These are phyloP conservation scores for Aspergillus incahuasiensis DNA, from an alignment of 495 filamentous ascomycete genomes.

Conservation along the genomic window DNA sequence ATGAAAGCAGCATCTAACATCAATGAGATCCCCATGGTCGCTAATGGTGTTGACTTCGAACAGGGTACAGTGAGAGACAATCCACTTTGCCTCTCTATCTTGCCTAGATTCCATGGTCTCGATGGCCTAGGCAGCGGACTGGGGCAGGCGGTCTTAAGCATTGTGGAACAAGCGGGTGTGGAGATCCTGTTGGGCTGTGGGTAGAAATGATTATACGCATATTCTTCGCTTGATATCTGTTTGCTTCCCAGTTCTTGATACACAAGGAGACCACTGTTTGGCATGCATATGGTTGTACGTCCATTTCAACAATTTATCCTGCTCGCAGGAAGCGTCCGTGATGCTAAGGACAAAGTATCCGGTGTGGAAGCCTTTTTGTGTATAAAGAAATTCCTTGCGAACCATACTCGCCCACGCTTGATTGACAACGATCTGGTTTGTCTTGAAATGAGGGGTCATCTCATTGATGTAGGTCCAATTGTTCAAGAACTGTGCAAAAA, in stretches of 20 bases:
- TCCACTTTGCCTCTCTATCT: not conserved
- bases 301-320: no score
- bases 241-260: no score
- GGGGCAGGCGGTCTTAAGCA: no score
- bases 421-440: not conserved
- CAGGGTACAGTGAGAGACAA: not conserved
- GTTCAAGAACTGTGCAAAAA: not conserved
- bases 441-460: not conserved
- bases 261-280: no score
- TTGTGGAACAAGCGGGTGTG: no score
- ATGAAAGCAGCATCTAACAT: not conserved
- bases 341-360: no score
- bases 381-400: not conserved
- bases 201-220: no score
- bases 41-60: not conserved
- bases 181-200: no score
- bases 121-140: not conserved
- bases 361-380: no score
- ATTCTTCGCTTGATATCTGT: no score
- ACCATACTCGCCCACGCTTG: not conserved
- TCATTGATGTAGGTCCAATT: not conserved
- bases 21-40: not conserved
- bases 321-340: no score
- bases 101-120: not conserved
- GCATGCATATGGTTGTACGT: no score